Evolutionary conservation across 306 rosid genomes (phyloP).

Genomic region (Begonia fuchsioides): DNA sequence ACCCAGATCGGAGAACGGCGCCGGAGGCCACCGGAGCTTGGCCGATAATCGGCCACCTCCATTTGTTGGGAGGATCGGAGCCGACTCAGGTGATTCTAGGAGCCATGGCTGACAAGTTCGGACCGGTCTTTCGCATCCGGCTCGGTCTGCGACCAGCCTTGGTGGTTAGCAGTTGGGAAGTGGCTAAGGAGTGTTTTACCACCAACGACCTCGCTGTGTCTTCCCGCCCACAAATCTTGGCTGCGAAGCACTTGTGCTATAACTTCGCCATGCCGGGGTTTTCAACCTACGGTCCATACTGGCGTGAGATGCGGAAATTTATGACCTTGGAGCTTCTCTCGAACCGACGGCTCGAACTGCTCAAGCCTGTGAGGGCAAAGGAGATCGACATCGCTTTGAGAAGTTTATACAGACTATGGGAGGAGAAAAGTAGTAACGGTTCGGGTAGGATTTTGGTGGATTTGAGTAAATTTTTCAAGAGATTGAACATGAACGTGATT

Average conservation of each 20-base stretch:
- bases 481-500: background rate
- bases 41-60: conserved; percentile 1
- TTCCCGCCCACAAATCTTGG: background rate
- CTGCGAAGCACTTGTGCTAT: background rate
- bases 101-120: conserved; percentile 2
- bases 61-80: background rate
- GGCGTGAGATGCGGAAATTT: background rate
- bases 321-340: background rate
- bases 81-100: background rate
- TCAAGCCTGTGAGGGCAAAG: background rate
- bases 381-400: background rate
- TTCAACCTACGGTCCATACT: background rate
- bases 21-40: background rate
- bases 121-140: background rate
- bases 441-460: background rate
- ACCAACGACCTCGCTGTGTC: background rate
- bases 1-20: background rate
- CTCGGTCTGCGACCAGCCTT: background rate
- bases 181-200: conserved; percentile 2
- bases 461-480: background rate
- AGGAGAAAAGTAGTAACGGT: background rate
- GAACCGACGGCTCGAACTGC: no score
- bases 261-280: background rate
- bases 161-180: conserved; percentile 2
- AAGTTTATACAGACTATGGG: background rate